Conservation (phyloP, 2,329 filamentous ascomycete genomes). For the Fusarium piperis region DNA sequence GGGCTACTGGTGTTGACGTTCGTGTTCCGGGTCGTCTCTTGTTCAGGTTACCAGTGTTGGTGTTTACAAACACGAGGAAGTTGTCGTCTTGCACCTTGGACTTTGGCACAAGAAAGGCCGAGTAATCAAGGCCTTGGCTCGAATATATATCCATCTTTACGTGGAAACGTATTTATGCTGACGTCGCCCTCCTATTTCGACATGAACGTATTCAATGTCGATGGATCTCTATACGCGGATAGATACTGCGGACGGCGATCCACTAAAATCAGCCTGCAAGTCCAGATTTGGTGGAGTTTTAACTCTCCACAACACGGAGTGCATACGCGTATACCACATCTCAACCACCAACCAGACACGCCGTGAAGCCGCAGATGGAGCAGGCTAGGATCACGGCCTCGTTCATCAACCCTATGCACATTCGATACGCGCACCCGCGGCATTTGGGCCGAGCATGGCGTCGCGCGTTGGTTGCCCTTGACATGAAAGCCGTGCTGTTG, state of each 20-base stretch:
- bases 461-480: not conserved
- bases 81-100: not conserved
- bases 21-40: not conserved
- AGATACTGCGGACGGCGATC: not conserved
- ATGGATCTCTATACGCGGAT: constrained; percentile 26
- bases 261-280: not conserved
- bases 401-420: constrained; percentile 16
- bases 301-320: not conserved
- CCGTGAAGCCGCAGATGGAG: not conserved
- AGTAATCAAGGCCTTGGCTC: not conserved
- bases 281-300: not conserved
- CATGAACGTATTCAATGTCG: not conserved
- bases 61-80: not conserved
- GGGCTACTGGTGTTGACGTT: not conserved
- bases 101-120: not conserved
- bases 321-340: constrained; percentile 28
- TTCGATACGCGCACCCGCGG: not conserved
- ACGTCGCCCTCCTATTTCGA: not conserved
- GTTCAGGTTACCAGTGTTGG: not conserved
- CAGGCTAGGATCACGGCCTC: not conserved
- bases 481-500: not conserved
- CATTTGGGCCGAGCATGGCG: not conserved
- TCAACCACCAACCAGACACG: not conserved
- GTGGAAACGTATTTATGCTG: not conserved
- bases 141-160: constrained; percentile 30